Base-by-base conservation (phyloP, 2,329 filamentous ascomycete species). In the Cladophialophora carrionii region DNA sequence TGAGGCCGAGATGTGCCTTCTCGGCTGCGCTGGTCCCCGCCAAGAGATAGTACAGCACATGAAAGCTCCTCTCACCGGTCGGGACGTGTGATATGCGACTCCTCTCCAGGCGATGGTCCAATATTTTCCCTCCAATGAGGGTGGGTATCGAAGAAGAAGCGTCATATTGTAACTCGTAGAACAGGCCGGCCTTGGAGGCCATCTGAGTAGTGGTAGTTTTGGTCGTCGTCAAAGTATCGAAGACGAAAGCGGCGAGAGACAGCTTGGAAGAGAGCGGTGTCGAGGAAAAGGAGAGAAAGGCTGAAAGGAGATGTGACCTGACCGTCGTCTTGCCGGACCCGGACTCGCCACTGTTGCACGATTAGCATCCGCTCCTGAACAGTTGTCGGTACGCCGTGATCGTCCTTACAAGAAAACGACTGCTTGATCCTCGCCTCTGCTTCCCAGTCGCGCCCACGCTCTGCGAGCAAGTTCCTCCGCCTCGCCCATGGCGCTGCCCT, bases 161-260 rank as follows among this genome's bases (percentile, higher is more conserved):
- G 76, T 99, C 94, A 76, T 99, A 99, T 78, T 99, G 95, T 49
- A 99, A 84, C 77, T 99, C 95, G 76, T 95, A 95, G 76, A 96
- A 96, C 17, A 99, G 84, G 68, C 95, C 95, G 10, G 95, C 90
- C 78, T 98, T 98, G 57, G 94, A 98, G 31, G 95, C 95, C 1
- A 92, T 96, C 1, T 93, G 93, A 0, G 94, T 98, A 1, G 94
- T 98, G 37, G 93, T 88, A 1, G 94, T 96, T 80, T 99, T 99
- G 29, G 95, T 99, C 1, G 95, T 98, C 4, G 95, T 99, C 65
- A 99, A 85, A 1, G 92, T 90, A 75, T 99, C 95, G 76, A 99
- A 99, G 66, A 98, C 87, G 76, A 97, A 99, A 51, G 94, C 90
- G 24, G 94, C 94, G 57, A 96, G 89, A 2, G 94, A 97, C 22